phyloP scores from a whole-genome alignment of 2,329 filamentous ascomycete species.

The Penicillium sumatraense region DNA sequence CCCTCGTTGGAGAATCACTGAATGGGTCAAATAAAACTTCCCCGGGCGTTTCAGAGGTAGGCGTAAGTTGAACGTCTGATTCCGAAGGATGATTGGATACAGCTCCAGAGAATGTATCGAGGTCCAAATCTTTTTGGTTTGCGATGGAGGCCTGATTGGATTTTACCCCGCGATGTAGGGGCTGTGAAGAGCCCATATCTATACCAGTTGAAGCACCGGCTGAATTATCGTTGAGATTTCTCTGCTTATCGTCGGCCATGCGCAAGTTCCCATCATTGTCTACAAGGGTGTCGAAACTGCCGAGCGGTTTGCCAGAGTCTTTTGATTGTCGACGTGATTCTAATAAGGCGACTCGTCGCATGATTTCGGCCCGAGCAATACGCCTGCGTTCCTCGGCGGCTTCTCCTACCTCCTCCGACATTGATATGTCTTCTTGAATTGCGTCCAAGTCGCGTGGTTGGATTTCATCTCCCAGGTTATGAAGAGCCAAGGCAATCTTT shows the following conservation, averaged over 20 bases:
- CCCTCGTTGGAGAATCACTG: slow-evolving; percentile 15
- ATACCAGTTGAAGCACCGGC: slow-evolving; percentile 44
- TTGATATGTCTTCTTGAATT: slow-evolving; percentile 49
- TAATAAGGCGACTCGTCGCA: slow-evolving; percentile 46
- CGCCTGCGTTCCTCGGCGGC: slow-evolving; percentile 51
- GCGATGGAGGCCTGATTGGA: slow-evolving; percentile 10
- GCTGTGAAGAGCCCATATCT: slow-evolving; percentile 32
- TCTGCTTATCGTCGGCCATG: slow-evolving; percentile 8
- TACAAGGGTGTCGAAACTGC: slow-evolving; percentile 51
- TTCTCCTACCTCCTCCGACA: slow-evolving; percentile 50
- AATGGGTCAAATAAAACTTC: slow-evolving; percentile 29
- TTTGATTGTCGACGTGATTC: slow-evolving; percentile 40
- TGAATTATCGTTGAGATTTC: slow-evolving; percentile 9
- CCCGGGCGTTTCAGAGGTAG: slow-evolving; percentile 48
- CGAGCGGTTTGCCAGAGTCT: slow-evolving; percentile 19
- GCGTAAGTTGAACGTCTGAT: slow-evolving; percentile 50
- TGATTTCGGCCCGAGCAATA: slow-evolving; percentile 50
- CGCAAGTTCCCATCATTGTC: slow-evolving; percentile 46
- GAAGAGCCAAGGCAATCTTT: slow-evolving; percentile 63
- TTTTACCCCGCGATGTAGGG: slow-evolving; percentile 31
- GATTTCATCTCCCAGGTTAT: slow-evolving; percentile 64
- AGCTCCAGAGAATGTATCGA: slow-evolving; percentile 37
- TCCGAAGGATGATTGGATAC: slow-evolving; percentile 47
- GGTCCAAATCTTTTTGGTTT: slow-evolving; percentile 27
- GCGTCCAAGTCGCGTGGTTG: slow-evolving; percentile 49